Evolutionary conservation across 495 filamentous ascomycete species (phyloP).

Genomic region (Hypoxylon fuscum): DNA sequence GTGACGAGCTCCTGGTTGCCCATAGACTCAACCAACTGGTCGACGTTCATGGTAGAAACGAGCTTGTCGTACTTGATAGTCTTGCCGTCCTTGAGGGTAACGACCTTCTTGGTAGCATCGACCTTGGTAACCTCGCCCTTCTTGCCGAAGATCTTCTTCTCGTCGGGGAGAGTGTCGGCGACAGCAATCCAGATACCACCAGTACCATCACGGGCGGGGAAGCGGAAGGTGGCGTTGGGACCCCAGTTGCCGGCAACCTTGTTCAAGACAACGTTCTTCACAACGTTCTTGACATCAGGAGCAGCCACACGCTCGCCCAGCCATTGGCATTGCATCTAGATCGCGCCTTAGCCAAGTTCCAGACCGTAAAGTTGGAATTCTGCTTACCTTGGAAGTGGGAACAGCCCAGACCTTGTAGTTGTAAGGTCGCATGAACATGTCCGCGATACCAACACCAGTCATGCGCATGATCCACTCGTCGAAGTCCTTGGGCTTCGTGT

Average conservation of each 20-base stretch:
- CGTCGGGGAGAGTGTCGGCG: conserved; percentile 88
- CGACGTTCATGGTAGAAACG: conserved; percentile 95
- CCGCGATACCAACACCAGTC: conserved; percentile 88
- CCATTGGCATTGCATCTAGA: conserved; percentile 99
- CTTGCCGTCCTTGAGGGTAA: conserved; percentile 83
- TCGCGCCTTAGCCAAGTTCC: conserved; percentile 1
- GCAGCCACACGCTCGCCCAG: conserved; percentile 98
- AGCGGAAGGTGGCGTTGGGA: conserved; percentile 97
- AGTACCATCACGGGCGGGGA: conserved; percentile 94
- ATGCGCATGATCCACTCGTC: conserved; percentile 98
- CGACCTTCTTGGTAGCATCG: conserved; percentile 82
- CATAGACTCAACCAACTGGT: conserved; percentile 87
- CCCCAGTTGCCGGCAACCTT: conserved; percentile 99
- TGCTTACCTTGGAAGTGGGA: conserved; percentile 89
- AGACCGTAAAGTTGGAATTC: background rate
- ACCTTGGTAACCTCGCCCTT: conserved; percentile 85
- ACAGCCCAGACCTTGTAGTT: conserved; percentile 99
- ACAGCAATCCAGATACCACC: conserved; percentile 99
- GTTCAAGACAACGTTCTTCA: conserved; percentile 92
- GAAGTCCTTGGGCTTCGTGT: conserved; percentile 92
- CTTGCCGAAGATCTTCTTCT: conserved; percentile 90
- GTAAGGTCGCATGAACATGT: conserved; percentile 99
- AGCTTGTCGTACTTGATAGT: conserved; percentile 93
- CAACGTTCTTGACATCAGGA: conserved; percentile 94
- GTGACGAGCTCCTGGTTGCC: conserved; percentile 81